These are phyloP conservation scores for Mytilinidion resinicola DNA, from an alignment of 495 filamentous ascomycete species.

Conservation along the genomic window DNA sequence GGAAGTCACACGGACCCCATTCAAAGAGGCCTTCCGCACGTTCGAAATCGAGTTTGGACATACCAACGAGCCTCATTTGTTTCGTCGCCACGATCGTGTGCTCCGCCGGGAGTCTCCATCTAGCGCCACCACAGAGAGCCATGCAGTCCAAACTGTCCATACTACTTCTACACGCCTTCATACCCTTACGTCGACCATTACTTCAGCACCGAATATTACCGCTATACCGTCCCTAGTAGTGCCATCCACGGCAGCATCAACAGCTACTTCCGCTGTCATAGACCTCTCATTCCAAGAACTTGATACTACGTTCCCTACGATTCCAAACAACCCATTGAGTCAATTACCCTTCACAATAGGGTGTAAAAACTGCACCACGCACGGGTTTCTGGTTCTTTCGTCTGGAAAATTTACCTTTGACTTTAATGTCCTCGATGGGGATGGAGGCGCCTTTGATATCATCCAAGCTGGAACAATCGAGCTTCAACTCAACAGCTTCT, in stretches of 20 bases:
- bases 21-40: constrained; percentile 13
- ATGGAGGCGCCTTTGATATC: constrained; percentile 1
- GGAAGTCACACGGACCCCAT: constrained; percentile 7
- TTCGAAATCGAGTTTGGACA: constrained; percentile 25
- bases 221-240: background rate
- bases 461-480: constrained; percentile 18
- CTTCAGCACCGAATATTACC: background rate
- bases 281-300: constrained; percentile 10
- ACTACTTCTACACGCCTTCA: background rate
- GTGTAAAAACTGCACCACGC: constrained; percentile 24
- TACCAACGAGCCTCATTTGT: constrained; percentile 15
- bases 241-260: background rate
- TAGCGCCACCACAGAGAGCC: background rate
- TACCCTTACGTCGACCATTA: background rate
- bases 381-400: constrained; percentile 4
- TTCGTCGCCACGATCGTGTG: constrained; percentile 14
- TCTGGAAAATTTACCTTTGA: constrained; percentile 15
- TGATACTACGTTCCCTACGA: constrained; percentile 11
- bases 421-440: constrained; percentile 1
- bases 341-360: constrained; percentile 9
- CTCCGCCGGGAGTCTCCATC: background rate
- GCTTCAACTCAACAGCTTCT: constrained; percentile 9
- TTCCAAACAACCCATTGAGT: background rate
- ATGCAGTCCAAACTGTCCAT: background rate
- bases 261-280: background rate